Evolutionary conservation across 768 basidiomycete species (phyloP).

Genomic region (Russula dissimulans): DNA sequence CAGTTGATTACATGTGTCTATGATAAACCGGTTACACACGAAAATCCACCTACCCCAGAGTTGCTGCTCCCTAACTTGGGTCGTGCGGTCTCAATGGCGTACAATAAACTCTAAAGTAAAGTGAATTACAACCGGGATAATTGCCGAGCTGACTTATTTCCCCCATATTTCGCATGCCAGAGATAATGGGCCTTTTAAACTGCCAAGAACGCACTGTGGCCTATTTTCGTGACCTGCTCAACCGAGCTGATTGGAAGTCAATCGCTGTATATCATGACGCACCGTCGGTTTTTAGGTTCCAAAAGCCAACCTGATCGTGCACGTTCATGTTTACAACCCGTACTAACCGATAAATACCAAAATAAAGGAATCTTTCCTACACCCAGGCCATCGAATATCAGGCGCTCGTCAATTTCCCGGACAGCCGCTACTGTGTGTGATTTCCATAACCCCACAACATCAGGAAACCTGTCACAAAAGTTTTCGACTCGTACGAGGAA

Average conservation of each 20-base stretch:
- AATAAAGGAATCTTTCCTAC: too few species aligned
- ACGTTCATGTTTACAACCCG: too few species aligned
- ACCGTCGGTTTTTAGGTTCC: not conserved
- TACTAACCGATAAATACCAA: too few species aligned
- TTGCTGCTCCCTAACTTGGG: conserved; percentile 24
- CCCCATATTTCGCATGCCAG: too few species aligned
- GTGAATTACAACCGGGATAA: too few species aligned
- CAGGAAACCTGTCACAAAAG: too few species aligned
- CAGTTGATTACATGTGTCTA: conserved; percentile 22
- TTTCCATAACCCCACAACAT: too few species aligned
- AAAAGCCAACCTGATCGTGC: not conserved
- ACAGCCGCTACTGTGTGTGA: too few species aligned
- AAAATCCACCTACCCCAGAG: conserved; percentile 18
- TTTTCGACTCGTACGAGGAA: too few species aligned
- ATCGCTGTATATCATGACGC: not conserved
- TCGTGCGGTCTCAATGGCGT: conserved; percentile 9
- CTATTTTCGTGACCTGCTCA: not conserved
- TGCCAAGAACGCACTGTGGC: conserved; percentile 1
- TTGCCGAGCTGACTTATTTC: not conserved
- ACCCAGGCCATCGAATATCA: too few species aligned
- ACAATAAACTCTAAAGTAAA: not conserved
- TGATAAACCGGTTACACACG: conserved; percentile 8
- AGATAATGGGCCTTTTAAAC: not conserved
- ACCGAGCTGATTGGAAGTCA: not conserved
- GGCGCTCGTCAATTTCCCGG: too few species aligned